These are phyloP conservation scores for Umbelopsis isabellina DNA, from an alignment of 192 early-diverging fungal genomes.

Conservation along the genomic window DNA sequence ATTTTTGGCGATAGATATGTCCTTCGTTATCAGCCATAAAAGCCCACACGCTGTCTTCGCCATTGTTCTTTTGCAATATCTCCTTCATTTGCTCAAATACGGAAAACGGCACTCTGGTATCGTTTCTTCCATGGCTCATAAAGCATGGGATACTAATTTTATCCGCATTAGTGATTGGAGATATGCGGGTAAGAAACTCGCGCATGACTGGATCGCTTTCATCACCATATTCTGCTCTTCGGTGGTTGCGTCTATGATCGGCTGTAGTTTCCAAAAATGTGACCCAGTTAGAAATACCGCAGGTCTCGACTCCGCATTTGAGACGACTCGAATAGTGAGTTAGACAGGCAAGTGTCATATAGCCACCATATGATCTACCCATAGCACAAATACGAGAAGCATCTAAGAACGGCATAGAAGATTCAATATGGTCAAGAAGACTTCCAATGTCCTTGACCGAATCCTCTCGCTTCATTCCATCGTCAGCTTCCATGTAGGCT, in stretches of 20 bases:
- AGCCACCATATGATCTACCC: slow-evolving; percentile 22
- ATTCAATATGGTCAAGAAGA: slow-evolving; percentile 8
- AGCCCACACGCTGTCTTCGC: slow-evolving; percentile 13
- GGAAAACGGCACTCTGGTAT: slow-evolving; percentile 6
- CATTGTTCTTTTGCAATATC: slow-evolving; percentile 18
- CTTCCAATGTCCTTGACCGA: slow-evolving; percentile 18
- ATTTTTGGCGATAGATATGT: slow-evolving; percentile 14
- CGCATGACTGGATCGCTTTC: slow-evolving; percentile 13
- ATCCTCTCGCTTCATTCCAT: slow-evolving; percentile 8
- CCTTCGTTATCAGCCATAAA: slow-evolving; percentile 21
- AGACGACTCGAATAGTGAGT: slow-evolving; percentile 5
- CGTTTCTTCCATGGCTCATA: slow-evolving; percentile 15
- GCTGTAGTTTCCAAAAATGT: slow-evolving; percentile 15
- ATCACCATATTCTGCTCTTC: slow-evolving; percentile 15
- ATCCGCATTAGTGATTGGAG: slow-evolving; percentile 2
- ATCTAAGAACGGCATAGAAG: neutral
- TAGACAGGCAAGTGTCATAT: slow-evolving; percentile 17
- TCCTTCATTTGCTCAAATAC: slow-evolving; percentile 19
- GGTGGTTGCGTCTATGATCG: neutral
- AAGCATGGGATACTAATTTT: slow-evolving; percentile 15
- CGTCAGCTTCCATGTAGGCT: neutral
- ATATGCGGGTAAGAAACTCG: slow-evolving; percentile 11
- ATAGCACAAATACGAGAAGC: slow-evolving; percentile 5
- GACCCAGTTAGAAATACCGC: slow-evolving; percentile 16
- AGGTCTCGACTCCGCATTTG: slow-evolving; percentile 20